Conservation (phyloP, 352 stramenopile genomes). For the Phytophthora pistaciae region DNA sequence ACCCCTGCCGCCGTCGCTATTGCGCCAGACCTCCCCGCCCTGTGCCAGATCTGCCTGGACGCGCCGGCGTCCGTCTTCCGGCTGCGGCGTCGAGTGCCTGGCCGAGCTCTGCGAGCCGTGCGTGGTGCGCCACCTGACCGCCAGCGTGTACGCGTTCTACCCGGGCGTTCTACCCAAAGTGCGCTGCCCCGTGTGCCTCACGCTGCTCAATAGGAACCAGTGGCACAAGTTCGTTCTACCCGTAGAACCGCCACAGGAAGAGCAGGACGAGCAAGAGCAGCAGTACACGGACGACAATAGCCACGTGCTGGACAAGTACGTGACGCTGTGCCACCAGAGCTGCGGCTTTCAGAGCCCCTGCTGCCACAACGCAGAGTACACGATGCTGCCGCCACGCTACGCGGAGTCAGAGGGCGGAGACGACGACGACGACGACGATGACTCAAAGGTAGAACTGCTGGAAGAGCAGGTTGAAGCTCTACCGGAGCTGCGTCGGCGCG, state of each 20-base stretch:
- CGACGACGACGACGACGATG: not conserved
- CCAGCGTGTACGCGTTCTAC: conserved; percentile 70
- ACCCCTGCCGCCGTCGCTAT: not conserved
- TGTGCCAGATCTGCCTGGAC: conserved; percentile 77
- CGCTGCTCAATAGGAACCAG: conserved; percentile 56
- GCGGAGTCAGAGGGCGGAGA: conserved; percentile 15
- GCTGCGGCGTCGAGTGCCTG: conserved; percentile 47
- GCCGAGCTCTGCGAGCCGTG: conserved; percentile 54
- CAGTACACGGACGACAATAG: conserved; percentile 37
- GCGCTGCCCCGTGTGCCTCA: conserved; percentile 70
- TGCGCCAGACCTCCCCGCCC: conserved; percentile 32
- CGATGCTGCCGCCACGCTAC: conserved; percentile 46
- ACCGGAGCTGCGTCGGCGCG: conserved; percentile 27
- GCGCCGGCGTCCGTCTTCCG: conserved; percentile 45
- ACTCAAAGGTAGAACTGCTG: conserved; percentile 17
- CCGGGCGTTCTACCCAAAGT: conserved; percentile 70
- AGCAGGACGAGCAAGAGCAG: conserved; percentile 3
- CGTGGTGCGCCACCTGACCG: conserved; percentile 60
- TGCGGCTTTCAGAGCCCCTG: conserved; percentile 71
- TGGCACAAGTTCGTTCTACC: conserved; percentile 53
- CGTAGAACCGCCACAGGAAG: not conserved
- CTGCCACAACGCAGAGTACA: conserved; percentile 67
- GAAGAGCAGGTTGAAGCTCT: conserved; percentile 30
- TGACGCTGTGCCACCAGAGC: conserved; percentile 63
- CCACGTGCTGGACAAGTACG: conserved; percentile 69